Evolutionary conservation across 164 flowering plant species (phyloP), one percentile per base, ranked within the genome.

Genomic region (Piper betle): DNA sequence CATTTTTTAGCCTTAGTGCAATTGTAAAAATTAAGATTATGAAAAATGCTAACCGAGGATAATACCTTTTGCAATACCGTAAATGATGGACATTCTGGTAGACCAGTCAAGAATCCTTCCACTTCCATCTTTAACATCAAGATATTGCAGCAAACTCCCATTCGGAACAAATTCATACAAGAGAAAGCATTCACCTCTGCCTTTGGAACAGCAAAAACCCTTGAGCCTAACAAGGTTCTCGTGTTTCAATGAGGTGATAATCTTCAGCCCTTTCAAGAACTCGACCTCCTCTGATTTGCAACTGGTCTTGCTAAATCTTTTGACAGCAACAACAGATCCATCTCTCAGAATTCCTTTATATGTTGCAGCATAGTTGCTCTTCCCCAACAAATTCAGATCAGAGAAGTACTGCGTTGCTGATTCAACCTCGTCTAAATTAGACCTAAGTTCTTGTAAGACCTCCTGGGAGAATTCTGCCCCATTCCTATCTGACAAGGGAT

Each of bases 161-260:
- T 85, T 86, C 0, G 91, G 80, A 8, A 81, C 84, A 62, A 76
- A 94, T 61, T 85, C 94, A 66, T 91, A 91, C 5, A 94, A 63
- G 37, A 94, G 87, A 61, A 88, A 94, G 46, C 97, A 94, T 73
- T 94, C 97, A 1, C 99, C 97, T 41, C 99, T 65, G 33, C 89
- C 96, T 50, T 73, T 83, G 11, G 99, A 94, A 66, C 97, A 88
- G 72, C 99, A 94, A 64, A 94, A 84, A 0, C 99, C 99, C 74
- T 93, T 81, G 62, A 94, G 59, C 53, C 77, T 73, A 16, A 83
- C 83, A 42, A 94, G 75, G 70, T 85, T 88, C 53, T 87, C 96
- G 65, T 94, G 97, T 46, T 75, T 81, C 77, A 94, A 56, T 16
- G 82, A 79, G 54, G 89, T 79, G 71, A 91, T 41, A 7, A 80